A percentile compares a stretch with the other conserved stretches of the same genome.
These are phyloP conservation scores for Cladophialophora exuberans DNA, from an alignment of 2,329 filamentous ascomycete species.

Conservation along the genomic window DNA sequence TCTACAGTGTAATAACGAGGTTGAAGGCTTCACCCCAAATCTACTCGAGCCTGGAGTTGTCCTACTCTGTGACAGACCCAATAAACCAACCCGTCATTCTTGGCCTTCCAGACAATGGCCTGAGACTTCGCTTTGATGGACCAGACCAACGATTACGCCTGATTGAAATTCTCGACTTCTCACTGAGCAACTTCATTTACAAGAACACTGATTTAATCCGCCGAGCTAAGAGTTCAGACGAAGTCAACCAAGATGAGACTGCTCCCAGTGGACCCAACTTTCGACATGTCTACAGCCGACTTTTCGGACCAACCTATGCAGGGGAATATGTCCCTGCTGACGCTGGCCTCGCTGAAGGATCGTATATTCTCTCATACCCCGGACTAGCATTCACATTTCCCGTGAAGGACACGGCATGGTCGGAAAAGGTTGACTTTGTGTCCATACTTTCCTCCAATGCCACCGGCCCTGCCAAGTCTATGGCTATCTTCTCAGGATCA, in stretches of 20 bases:
- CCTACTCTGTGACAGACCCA: conserved; percentile 76
- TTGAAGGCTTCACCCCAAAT: conserved; percentile 83
- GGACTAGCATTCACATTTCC: conserved; percentile 93
- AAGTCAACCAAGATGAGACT: conserved; percentile 37
- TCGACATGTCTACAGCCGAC: conserved; percentile 84
- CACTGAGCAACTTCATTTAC: conserved; percentile 80
- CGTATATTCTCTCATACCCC: conserved; percentile 90
- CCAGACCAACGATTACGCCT: conserved; percentile 87
- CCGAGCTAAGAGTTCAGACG: conserved; percentile 47
- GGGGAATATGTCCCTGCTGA: conserved; percentile 82
- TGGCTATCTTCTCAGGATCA: conserved; percentile 87
- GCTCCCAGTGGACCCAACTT: conserved; percentile 70
- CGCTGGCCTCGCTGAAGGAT: conserved; percentile 62
- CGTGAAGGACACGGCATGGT: conserved; percentile 73
- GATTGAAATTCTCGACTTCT: conserved; percentile 89
- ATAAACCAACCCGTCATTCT: conserved; percentile 75
- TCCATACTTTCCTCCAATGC: conserved; percentile 78
- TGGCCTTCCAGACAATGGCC: conserved; percentile 78
- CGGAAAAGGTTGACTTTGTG: conserved; percentile 76
- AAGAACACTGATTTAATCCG: conserved; percentile 80
- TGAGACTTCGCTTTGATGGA: conserved; percentile 90
- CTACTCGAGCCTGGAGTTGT: conserved; percentile 81
- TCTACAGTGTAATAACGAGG: conserved; percentile 85
- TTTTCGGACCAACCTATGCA: conserved; percentile 92
- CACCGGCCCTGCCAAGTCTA: conserved; percentile 75